These are phyloP conservation scores for Alternaria panax DNA, from an alignment of 2,329 filamentous ascomycete species.

Conservation along the genomic window DNA sequence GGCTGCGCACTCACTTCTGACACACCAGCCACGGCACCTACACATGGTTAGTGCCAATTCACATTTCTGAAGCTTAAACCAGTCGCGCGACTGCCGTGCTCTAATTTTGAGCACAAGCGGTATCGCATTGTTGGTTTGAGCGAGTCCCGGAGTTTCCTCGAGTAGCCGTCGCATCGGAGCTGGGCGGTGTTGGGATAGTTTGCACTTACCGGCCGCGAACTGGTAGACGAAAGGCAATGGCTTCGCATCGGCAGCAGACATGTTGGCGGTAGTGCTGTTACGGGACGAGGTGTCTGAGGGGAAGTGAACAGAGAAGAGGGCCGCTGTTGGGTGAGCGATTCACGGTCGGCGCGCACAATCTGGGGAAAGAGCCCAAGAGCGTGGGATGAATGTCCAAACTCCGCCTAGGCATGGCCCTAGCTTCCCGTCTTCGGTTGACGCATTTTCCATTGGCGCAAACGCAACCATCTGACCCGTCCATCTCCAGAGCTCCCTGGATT, in stretches of 20 bases:
- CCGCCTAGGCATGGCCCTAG: constrained; percentile 25
- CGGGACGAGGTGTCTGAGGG: constrained; percentile 12
- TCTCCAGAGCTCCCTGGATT: not conserved
- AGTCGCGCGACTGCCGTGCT: not conserved
- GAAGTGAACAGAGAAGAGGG: constrained; percentile 20
- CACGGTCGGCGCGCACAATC: constrained; percentile 30
- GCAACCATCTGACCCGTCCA: constrained; percentile 13
- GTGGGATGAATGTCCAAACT: constrained; percentile 36
- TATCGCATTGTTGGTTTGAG: constrained; percentile 5
- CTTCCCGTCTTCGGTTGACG: constrained; percentile 29
- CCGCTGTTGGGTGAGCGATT: constrained; percentile 21
- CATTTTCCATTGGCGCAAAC: constrained; percentile 17
- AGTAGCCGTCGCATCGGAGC: constrained; percentile 23
- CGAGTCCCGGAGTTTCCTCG: constrained; percentile 6
- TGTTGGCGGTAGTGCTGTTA: constrained; percentile 36
- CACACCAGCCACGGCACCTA: constrained; percentile 93
- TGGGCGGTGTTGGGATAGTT: constrained; percentile 36
- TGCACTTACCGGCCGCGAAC: constrained; percentile 81
- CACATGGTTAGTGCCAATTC: constrained; percentile 40
- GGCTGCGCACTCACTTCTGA: constrained; percentile 77
- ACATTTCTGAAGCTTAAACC: not conserved
- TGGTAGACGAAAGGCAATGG: constrained; percentile 93
- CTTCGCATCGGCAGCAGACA: constrained; percentile 63
- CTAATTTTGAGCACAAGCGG: not conserved
- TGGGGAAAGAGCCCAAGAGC: constrained; percentile 35